A percentile compares a stretch with the other conserved stretches of the same genome.
Conservation (phyloP, 495 filamentous ascomycete species). For the Aspergillus mulundensis region DNA sequence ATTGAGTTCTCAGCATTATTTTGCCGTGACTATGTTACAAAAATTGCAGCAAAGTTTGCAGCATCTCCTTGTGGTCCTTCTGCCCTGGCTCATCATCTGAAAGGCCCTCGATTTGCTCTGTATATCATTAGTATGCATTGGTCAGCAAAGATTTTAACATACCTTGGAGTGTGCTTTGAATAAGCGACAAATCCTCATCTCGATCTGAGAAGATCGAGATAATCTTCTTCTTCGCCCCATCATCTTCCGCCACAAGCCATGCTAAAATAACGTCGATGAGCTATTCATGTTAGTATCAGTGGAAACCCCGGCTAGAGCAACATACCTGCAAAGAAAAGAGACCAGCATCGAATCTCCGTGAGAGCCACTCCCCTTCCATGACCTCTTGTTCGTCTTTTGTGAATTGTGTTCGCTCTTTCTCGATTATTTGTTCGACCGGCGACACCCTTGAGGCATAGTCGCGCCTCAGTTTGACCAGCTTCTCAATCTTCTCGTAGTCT, state of each 20-base stretch:
- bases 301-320: not conserved
- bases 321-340: constrained; percentile 72
- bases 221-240: constrained; percentile 68
- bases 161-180: constrained; percentile 69
- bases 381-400: constrained; percentile 56
- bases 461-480: constrained; percentile 64
- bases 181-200: constrained; percentile 57
- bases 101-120: constrained; percentile 63
- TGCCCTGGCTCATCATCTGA: constrained; percentile 50
- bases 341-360: constrained; percentile 77
- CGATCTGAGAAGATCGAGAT: constrained; percentile 58
- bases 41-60: constrained; percentile 61
- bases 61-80: constrained; percentile 65
- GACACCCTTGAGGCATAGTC: constrained; percentile 65
- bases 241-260: constrained; percentile 91
- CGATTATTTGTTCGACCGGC: constrained; percentile 64
- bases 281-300: constrained; percentile 21
- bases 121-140: constrained; percentile 18
- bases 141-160: constrained; percentile 14
- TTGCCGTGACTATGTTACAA: constrained; percentile 29
- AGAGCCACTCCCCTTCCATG: constrained; percentile 76
- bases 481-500: constrained; percentile 78
- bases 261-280: constrained; percentile 84
- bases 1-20: not conserved
- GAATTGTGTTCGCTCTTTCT: constrained; percentile 46